Conservation (phyloP, 2,329 filamentous ascomycete species). For the Fusarium sp. region DNA sequence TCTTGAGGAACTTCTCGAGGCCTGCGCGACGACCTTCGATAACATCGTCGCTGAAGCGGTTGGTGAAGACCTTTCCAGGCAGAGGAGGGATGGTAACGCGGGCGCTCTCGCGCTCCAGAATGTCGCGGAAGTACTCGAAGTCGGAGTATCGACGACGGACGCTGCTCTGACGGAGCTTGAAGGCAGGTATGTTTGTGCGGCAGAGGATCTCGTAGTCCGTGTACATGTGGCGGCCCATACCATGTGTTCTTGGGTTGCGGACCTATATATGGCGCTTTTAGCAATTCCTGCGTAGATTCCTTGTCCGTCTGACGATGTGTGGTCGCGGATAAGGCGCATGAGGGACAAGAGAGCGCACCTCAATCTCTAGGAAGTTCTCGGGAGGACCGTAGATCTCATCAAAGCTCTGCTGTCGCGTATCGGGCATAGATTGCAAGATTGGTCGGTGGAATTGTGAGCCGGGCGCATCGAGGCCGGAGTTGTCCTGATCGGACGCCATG, state of each 20-base stretch:
- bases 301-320: neutral
- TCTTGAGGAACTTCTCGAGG: conserved; percentile 94
- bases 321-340: neutral
- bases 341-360: conserved; percentile 63
- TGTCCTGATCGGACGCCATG: conserved; percentile 54
- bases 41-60: conserved; percentile 97
- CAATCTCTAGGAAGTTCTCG: conserved; percentile 98
- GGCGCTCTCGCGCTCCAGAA: conserved; percentile 93
- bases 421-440: conserved; percentile 73
- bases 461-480: conserved; percentile 43
- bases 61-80: conserved; percentile 97
- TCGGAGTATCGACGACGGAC: conserved; percentile 96
- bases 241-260: conserved; percentile 91
- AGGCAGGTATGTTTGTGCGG: conserved; percentile 97
- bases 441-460: conserved; percentile 56
- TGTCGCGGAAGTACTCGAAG: conserved; percentile 98
- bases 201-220: conserved; percentile 99
- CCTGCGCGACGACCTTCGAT: conserved; percentile 94
- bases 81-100: conserved; percentile 95
- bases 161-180: conserved; percentile 89
- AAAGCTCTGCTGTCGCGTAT: conserved; percentile 89
- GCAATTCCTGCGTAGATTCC: neutral
- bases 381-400: conserved; percentile 99
- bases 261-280: conserved; percentile 65
- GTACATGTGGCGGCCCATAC: conserved; percentile 95